These are phyloP conservation scores for Metschnikowia continentalis DNA, from an alignment of 805 yeast genomes.

Conservation along the genomic window DNA sequence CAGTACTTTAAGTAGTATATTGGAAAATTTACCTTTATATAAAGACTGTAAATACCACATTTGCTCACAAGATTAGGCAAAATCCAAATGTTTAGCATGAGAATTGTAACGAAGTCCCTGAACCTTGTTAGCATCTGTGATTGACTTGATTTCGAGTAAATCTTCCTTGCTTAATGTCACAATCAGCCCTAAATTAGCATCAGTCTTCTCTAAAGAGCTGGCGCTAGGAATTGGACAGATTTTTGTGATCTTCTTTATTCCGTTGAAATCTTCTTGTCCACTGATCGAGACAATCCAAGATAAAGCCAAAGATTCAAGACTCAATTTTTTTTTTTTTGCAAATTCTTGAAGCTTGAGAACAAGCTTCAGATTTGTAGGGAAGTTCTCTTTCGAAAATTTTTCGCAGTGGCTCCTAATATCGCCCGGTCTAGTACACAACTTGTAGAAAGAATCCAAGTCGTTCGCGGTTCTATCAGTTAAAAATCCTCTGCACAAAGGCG, in stretches of 20 bases:
- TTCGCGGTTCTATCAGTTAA: constrained; percentile 59
- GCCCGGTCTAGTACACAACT: constrained; percentile 45
- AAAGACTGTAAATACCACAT: background rate
- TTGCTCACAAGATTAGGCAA: background rate
- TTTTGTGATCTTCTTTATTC: constrained; percentile 42
- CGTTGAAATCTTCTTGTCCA: constrained; percentile 51
- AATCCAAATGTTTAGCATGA: constrained; percentile 10
- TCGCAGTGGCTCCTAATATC: constrained; percentile 53
- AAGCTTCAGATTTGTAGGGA: constrained; percentile 48
- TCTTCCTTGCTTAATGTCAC: constrained; percentile 53
- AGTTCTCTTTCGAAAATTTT: constrained; percentile 56
- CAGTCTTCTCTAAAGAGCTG: constrained; percentile 53
- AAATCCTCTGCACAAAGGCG: constrained; percentile 79
- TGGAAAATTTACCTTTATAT: background rate
- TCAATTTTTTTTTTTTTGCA: constrained; percentile 46
- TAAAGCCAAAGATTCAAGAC: constrained; percentile 52
- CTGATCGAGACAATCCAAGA: constrained; percentile 56
- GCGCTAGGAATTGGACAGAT: constrained; percentile 82
- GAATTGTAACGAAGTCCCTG: constrained; percentile 56
- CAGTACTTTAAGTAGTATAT: background rate
- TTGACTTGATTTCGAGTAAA: constrained; percentile 47
- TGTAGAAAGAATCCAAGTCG: constrained; percentile 24
- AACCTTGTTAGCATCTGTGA: constrained; percentile 41
- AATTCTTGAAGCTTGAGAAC: constrained; percentile 47
- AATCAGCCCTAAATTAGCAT: constrained; percentile 50